Evolutionary conservation across 2,329 filamentous ascomycete genomes (phyloP).

Genomic region (Apiospora saccharicola): DNA sequence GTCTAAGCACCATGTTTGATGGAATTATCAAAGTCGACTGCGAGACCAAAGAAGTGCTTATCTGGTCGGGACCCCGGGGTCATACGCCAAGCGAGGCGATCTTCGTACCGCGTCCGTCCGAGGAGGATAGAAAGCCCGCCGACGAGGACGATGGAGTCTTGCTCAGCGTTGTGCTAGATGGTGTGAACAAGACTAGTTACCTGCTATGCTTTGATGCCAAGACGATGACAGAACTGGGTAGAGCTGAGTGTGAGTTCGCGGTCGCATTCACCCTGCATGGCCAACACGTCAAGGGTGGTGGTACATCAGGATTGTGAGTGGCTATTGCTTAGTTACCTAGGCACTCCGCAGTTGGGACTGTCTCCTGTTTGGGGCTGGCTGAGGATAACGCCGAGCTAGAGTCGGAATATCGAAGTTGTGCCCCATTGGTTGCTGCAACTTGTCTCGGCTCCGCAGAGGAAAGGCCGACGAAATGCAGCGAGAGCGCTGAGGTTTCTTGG

Average conservation of each 20-base stretch:
- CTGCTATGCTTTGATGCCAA: slow-evolving; percentile 69
- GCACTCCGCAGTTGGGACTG: background rate
- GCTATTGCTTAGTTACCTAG: background rate
- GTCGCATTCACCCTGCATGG: slow-evolving; percentile 74
- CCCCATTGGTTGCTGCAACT: background rate
- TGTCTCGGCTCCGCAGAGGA: background rate
- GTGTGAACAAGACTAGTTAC: slow-evolving; percentile 65
- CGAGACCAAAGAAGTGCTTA: slow-evolving; percentile 8
- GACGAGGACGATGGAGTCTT: slow-evolving; percentile 36
- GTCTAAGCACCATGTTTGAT: slow-evolving; percentile 16
- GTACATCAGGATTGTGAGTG: background rate
- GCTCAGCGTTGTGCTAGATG: slow-evolving; percentile 67
- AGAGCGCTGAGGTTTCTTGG: background rate
- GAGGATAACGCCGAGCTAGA: background rate
- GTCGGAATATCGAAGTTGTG: background rate
- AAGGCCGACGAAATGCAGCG: background rate
- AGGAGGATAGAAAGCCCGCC: background rate
- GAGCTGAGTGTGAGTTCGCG: slow-evolving; percentile 67
- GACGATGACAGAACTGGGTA: slow-evolving; percentile 68
- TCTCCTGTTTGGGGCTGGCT: background rate
- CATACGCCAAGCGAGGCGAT: slow-evolving; percentile 21
- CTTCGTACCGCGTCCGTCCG: slow-evolving; percentile 11
- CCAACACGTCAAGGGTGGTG: slow-evolving; percentile 44
- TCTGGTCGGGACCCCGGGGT: slow-evolving; percentile 18
- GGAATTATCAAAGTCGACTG: slow-evolving; percentile 8